These are phyloP conservation scores for Mycosphaerella sp. DNA, from an alignment of 2,329 filamentous ascomycete genomes.

Conservation along the genomic window DNA sequence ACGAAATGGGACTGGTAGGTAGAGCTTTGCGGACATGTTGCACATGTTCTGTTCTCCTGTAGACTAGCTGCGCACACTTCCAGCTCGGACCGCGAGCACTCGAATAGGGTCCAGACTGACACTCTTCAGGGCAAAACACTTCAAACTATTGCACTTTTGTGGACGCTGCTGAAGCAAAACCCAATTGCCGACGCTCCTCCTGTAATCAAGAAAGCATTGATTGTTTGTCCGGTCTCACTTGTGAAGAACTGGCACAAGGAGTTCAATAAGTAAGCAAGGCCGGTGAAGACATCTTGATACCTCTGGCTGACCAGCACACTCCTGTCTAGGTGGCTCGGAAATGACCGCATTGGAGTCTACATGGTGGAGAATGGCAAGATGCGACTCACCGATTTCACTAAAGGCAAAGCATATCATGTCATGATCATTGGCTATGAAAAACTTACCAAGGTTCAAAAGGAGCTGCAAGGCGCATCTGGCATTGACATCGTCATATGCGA, in stretches of 20 bases:
- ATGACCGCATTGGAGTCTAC: conserved; percentile 62
- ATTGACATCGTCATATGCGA: conserved; percentile 67
- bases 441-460: conserved; percentile 57
- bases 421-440: conserved; percentile 72
- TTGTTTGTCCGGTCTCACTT: conserved; percentile 66
- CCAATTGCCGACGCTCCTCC: conserved; percentile 54
- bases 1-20: conserved; percentile 60
- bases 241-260: conserved; percentile 69
- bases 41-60: too few species aligned
- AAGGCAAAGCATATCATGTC: conserved; percentile 59
- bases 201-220: conserved; percentile 62
- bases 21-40: too few species aligned
- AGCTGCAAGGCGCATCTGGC: conserved; percentile 54
- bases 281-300: too few species aligned
- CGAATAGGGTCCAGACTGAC: too few species aligned
- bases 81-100: too few species aligned
- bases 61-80: too few species aligned
- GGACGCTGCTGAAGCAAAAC: conserved; percentile 67
- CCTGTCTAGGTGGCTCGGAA: conserved; percentile 53
- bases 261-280: conserved; percentile 49
- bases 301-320: too few species aligned
- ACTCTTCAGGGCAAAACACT: conserved; percentile 55
- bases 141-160: conserved; percentile 64
- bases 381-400: conserved; percentile 61
- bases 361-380: conserved; percentile 53